Conservation (phyloP, 2,329 filamentous ascomycete species). For the Teratosphaeria viscida region DNA sequence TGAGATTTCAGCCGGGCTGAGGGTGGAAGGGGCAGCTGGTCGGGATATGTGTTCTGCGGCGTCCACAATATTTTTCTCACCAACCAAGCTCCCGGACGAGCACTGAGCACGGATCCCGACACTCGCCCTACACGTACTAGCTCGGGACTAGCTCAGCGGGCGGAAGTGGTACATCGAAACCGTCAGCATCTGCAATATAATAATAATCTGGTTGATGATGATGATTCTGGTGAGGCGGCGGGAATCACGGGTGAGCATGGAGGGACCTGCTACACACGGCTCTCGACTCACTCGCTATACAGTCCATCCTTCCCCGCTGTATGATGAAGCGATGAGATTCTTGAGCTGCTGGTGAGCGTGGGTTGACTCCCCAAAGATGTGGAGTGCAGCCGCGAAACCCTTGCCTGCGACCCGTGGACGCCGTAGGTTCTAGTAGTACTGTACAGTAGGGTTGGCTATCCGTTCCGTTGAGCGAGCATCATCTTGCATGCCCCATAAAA, state of each 20-base stretch:
- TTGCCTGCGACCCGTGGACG: neutral
- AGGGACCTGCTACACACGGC: neutral
- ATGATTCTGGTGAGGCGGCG: neutral
- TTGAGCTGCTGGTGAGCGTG: neutral
- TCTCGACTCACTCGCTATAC: neutral
- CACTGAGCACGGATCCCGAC: neutral
- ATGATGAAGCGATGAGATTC: neutral
- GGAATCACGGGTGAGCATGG: neutral
- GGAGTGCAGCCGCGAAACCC: neutral
- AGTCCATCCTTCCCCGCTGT: neutral
- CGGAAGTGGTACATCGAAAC: neutral
- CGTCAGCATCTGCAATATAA: neutral
- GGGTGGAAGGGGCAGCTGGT: neutral
- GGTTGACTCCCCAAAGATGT: neutral
- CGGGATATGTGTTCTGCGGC: conserved; percentile 3
- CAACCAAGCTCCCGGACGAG: neutral
- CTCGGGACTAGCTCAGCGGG: neutral
- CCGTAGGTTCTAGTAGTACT: neutral
- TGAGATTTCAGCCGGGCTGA: neutral
- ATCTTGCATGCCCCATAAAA: neutral
- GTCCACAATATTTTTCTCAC: neutral
- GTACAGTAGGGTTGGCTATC: neutral
- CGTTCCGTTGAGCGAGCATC: neutral
- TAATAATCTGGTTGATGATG: neutral
- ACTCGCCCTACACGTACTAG: neutral